Conservation (phyloP, 805 yeast genomes). For the Starmerella roubikii region DNA sequence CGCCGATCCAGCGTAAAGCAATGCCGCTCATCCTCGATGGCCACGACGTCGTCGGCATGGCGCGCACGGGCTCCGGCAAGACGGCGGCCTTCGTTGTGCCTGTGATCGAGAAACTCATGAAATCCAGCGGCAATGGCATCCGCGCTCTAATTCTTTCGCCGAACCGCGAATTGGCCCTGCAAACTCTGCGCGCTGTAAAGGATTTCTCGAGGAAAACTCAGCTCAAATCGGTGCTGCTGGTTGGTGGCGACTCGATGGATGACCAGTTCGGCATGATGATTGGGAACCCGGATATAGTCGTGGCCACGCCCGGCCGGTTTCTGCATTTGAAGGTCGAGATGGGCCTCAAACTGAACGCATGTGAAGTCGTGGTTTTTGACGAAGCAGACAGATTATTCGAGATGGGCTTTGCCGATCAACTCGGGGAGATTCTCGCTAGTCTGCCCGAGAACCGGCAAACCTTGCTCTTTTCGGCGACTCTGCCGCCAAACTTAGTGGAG, state of each 20-base stretch:
- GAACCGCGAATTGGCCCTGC: slow-evolving; percentile 89
- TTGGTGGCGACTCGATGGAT: slow-evolving; percentile 98
- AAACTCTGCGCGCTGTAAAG: slow-evolving; percentile 75
- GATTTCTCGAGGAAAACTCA: slow-evolving; percentile 80
- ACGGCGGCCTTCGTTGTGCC: slow-evolving; percentile 95
- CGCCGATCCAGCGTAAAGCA: slow-evolving; percentile 94
- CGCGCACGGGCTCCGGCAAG: slow-evolving; percentile 97
- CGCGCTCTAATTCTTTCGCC: slow-evolving; percentile 87
- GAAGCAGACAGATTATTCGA: slow-evolving; percentile 96
- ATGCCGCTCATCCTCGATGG: slow-evolving; percentile 78
- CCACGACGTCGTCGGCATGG: slow-evolving; percentile 97
- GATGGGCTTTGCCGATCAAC: slow-evolving; percentile 89
- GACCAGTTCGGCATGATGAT: slow-evolving; percentile 90
- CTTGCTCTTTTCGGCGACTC: slow-evolving; percentile 82
- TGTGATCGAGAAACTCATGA: slow-evolving; percentile 42
- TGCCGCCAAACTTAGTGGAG: slow-evolving; percentile 83
- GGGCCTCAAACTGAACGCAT: slow-evolving; percentile 67
- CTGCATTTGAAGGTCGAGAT: slow-evolving; percentile 91
- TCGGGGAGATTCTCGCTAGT: slow-evolving; percentile 74
- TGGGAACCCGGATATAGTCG: slow-evolving; percentile 83
- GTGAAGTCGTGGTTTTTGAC: slow-evolving; percentile 88
- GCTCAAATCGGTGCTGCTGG: slow-evolving; percentile 61
- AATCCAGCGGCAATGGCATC: slow-evolving; percentile 36
- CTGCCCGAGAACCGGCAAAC: slow-evolving; percentile 79
- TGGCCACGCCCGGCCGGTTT: slow-evolving; percentile 97